Evolutionary conservation across 305 asterid species (phyloP), one percentile per base, ranked within the genome.

Genomic region (Fraxinus ornus): DNA sequence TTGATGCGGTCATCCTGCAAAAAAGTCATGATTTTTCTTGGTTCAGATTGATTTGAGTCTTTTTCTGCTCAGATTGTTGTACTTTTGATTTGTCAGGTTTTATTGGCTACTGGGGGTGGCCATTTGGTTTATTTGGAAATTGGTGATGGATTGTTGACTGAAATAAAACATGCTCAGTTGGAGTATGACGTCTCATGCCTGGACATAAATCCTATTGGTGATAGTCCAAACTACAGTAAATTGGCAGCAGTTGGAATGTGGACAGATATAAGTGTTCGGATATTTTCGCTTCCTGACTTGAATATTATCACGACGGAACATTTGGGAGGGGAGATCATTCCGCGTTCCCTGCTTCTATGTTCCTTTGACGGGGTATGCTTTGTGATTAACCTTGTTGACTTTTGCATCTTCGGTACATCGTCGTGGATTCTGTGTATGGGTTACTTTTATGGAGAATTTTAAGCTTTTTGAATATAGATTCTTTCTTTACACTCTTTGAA

Each of bases 181-280:
- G 96, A 95, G 87, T 85, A 93, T 84, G 98, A 95, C 84, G 90
- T 95, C 86, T 92, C 98, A 28, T 95, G 98, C 91, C 91, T 95
- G 82, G 98, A 95, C 86, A 90, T 94, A 36, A 94, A 94, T 88
- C 97, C 98, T 72, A 91, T 94, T 85, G 97, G 98, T 64, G 97
- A 89, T 33, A 84, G 88, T 90, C 91, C 95, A 87, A 92, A 90
- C 84, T 80, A 84, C 77, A 91, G 98, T 88, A 87, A 86, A 83
- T 90, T 93, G 37, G 98, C 98, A 83, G 98, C 94, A 19, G 98
- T 94, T 81, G 97, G 97, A 32, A 91, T 90, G 97, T 93, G 97
- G 97, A 91, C 93, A 4, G 97, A 91, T 87, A 93, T 91, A 78
- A 93, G 95, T 85, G 94, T 93, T 68, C 83, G 98, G 84, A 92